Percentiles rank a stretch among this genome's conserved stretches.
Evolutionary conservation across 345 rosid genomes (phyloP).

Genomic region (Eucalyptus globulus): DNA sequence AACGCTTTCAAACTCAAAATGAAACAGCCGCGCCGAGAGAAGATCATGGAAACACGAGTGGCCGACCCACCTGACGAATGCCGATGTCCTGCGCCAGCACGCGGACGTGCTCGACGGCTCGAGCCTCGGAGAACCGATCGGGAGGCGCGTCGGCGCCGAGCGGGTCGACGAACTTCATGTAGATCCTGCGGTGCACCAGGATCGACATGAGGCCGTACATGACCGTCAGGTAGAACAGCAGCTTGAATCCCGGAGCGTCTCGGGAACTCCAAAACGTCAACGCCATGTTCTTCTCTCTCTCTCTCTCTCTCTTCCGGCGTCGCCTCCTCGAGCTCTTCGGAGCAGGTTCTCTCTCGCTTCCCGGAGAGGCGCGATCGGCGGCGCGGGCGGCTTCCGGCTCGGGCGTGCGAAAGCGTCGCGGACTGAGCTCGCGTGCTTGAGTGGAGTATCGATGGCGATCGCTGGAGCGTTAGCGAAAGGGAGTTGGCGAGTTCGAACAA

Average conservation of each 20-base stretch:
- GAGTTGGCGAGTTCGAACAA: not conserved
- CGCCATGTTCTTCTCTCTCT: constrained; percentile 22
- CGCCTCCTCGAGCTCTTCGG: not conserved
- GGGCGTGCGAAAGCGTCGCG: not conserved
- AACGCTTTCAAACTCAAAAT: not conserved
- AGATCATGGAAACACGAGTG: not conserved
- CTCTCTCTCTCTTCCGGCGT: not conserved
- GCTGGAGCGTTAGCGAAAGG: not conserved
- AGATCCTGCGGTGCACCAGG: constrained; percentile 38
- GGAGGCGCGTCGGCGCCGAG: constrained; percentile 70
- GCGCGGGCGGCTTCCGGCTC: not conserved
- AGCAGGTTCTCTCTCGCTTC: not conserved
- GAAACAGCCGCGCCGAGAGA: not conserved
- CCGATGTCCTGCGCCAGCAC: constrained; percentile 54
- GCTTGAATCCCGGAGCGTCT: constrained; percentile 56
- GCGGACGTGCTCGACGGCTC: constrained; percentile 86
- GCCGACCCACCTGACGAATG: constrained; percentile 74
- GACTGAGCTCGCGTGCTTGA: not conserved
- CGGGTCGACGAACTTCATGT: constrained; percentile 57
- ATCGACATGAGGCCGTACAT: constrained; percentile 60
- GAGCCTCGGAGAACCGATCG: constrained; percentile 89
- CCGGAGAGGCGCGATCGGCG: not conserved
- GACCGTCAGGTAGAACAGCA: constrained; percentile 32
- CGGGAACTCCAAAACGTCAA: constrained; percentile 23
- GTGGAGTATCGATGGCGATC: not conserved